Evolutionary conservation across 495 filamentous ascomycete genomes (phyloP).

Genomic region (Aspergillus homomorphus): DNA sequence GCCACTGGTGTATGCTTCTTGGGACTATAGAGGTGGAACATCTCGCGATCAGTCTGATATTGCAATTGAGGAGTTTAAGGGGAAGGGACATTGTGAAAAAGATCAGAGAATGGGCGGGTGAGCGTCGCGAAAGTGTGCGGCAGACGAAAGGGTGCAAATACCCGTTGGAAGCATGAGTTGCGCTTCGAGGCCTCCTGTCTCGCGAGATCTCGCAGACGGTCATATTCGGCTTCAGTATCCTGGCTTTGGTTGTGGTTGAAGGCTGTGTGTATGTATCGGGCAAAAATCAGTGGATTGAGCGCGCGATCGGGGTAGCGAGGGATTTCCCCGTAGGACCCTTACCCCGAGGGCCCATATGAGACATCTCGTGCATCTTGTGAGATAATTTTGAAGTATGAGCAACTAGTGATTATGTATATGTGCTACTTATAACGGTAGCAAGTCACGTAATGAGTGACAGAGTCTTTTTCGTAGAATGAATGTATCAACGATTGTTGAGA

Average conservation of each 20-base stretch:
- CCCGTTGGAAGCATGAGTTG: constrained; percentile 68
- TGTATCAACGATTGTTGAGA: not conserved
- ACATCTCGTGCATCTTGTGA: constrained; percentile 60
- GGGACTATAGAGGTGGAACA: constrained; percentile 47
- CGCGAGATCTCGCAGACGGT: constrained; percentile 82
- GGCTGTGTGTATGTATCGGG: constrained; percentile 46
- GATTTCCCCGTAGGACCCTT: constrained; percentile 6
- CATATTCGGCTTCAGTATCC: constrained; percentile 81
- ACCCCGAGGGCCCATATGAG: constrained; percentile 57
- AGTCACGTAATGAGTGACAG: not conserved
- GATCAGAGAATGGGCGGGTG: too few species aligned
- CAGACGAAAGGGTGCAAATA: constrained; percentile 30
- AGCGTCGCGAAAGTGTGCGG: too few species aligned
- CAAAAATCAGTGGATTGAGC: not conserved
- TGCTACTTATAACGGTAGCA: not conserved
- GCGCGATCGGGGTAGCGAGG: constrained; percentile 10
- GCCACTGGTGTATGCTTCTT: constrained; percentile 74
- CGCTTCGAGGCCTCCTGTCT: constrained; percentile 73
- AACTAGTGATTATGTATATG: not conserved
- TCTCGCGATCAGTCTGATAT: constrained; percentile 3
- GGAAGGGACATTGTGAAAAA: too few species aligned
- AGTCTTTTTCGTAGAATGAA: not conserved
- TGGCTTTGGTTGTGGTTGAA: constrained; percentile 72
- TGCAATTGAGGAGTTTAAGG: too few species aligned
- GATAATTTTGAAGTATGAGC: not conserved